phyloP scores from a whole-genome alignment of 2,329 filamentous ascomycete species.

The Verticillium albo-atrum region DNA sequence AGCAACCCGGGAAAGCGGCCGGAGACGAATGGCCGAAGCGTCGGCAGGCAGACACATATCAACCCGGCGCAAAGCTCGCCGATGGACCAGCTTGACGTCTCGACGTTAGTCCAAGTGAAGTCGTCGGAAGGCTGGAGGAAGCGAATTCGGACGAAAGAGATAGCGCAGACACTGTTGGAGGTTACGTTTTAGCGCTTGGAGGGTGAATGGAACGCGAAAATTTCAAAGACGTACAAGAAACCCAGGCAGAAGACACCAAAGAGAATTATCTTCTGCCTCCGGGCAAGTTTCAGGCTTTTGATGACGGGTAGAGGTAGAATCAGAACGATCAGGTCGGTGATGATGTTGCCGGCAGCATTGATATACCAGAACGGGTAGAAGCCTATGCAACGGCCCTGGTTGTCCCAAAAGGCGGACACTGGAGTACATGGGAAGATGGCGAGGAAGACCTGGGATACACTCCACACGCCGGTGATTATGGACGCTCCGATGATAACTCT shows the following conservation, averaged over 20 bases:
- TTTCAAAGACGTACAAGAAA: neutral
- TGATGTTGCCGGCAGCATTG: constrained; percentile 17
- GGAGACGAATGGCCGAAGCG: constrained; percentile 16
- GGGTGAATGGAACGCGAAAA: too few species aligned
- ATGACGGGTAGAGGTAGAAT: constrained; percentile 13
- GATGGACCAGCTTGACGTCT: constrained; percentile 17
- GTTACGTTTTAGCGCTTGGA: neutral
- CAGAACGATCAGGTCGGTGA: constrained; percentile 12
- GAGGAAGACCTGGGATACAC: constrained; percentile 19
- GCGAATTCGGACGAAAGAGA: constrained; percentile 18
- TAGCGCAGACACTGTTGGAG: constrained; percentile 14
- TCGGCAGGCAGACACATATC: constrained; percentile 17
- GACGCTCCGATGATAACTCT: constrained; percentile 19
- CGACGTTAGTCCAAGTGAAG: constrained; percentile 17
- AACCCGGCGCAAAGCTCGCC: constrained; percentile 17
- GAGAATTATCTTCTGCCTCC: constrained; percentile 14
- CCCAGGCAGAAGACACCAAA: constrained; percentile 13
- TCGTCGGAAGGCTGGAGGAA: constrained; percentile 14
- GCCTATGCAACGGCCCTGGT: constrained; percentile 16
- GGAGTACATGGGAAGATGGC: constrained; percentile 20
- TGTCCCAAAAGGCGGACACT: constrained; percentile 20
- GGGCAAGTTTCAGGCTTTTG: constrained; percentile 6
- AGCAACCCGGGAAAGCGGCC: neutral
- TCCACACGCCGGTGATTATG: constrained; percentile 20
- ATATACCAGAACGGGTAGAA: constrained; percentile 16